These are phyloP conservation scores for Lachancea lanzarotensis DNA, from an alignment of 805 yeast species.

Conservation along the genomic window DNA sequence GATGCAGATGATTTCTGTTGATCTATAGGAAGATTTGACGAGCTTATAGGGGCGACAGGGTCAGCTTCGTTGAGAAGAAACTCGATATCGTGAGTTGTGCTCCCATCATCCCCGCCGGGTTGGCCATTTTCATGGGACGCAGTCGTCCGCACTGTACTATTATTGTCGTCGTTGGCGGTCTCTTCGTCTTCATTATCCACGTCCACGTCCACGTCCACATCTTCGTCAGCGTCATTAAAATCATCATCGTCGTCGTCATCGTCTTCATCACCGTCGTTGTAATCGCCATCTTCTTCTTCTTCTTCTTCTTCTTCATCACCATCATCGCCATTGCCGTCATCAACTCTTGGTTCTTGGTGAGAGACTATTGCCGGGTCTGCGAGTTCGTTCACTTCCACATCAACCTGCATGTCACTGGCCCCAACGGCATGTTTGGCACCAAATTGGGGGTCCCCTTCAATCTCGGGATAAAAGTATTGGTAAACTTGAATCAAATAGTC, in stretches of 20 bases:
- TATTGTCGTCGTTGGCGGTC: background rate
- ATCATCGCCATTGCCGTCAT: constrained; percentile 11
- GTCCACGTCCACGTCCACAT: constrained; percentile 12
- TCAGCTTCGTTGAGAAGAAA: constrained; percentile 1
- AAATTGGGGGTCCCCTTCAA: constrained; percentile 1
- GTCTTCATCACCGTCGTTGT: constrained; percentile 5
- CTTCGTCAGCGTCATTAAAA: constrained; percentile 11
- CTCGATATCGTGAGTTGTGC: background rate
- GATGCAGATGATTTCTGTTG: constrained; percentile 6
- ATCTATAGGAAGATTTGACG: background rate
- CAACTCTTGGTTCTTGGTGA: constrained; percentile 3
- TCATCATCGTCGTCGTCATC: constrained; percentile 11
- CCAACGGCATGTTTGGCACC: background rate
- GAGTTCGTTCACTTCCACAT: constrained; percentile 3
- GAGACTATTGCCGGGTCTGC: constrained; percentile 8
- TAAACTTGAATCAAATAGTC: constrained; percentile 28
- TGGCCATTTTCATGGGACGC: background rate
- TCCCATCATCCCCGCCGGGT: background rate
- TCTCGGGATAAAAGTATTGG: constrained; percentile 26
- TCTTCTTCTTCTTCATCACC: constrained; percentile 6
- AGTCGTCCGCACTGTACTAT: background rate
- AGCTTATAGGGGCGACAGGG: background rate
- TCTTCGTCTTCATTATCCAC: constrained; percentile 6
- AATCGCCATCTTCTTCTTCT: constrained; percentile 1
- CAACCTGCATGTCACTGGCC: constrained; percentile 4